phyloP scores from a whole-genome alignment of 2,329 filamentous ascomycete genomes.

The Pseudocercospora crystallina region DNA sequence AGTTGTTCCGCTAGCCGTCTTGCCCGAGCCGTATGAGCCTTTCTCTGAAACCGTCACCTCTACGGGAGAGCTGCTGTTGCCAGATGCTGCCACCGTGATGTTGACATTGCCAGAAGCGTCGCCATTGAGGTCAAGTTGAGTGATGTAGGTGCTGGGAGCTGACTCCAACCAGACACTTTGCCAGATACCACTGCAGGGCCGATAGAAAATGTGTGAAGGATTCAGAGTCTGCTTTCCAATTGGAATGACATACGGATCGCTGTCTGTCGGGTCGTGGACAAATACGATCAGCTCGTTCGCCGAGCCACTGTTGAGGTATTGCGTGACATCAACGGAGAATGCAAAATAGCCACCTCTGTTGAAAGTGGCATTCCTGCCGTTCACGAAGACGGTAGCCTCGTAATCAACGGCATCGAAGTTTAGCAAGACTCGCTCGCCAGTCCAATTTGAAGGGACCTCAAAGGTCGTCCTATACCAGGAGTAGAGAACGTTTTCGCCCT shows the following conservation, averaged over 20 bases:
- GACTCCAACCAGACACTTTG: constrained; percentile 71
- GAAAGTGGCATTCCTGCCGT: constrained; percentile 53
- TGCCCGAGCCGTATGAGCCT: constrained; percentile 18
- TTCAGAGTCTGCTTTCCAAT: constrained; percentile 57
- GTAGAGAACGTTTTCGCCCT: constrained; percentile 28
- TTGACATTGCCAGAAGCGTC: constrained; percentile 53
- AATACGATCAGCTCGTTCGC: constrained; percentile 60
- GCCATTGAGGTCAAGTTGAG: constrained; percentile 60
- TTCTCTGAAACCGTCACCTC: constrained; percentile 20
- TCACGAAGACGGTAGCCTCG: constrained; percentile 58
- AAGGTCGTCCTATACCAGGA: constrained; percentile 50
- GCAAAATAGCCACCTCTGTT: constrained; percentile 62
- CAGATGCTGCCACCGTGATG: constrained; percentile 22
- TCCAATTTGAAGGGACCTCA: constrained; percentile 50
- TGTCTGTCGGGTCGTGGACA: constrained; percentile 67
- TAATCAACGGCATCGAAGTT: constrained; percentile 66
- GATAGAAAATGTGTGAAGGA: constrained; percentile 69
- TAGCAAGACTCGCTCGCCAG: constrained; percentile 48
- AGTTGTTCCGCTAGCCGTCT: constrained; percentile 43
- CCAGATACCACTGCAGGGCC: constrained; percentile 73
- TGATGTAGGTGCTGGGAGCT: constrained; percentile 59
- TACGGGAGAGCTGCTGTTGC: constrained; percentile 10
- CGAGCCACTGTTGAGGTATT: constrained; percentile 63
- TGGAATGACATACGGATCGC: constrained; percentile 56
- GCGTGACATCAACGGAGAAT: constrained; percentile 56